These are phyloP conservation scores for Fonsecaea nubica DNA, from an alignment of 2,329 filamentous ascomycete species.

Conservation along the genomic window DNA sequence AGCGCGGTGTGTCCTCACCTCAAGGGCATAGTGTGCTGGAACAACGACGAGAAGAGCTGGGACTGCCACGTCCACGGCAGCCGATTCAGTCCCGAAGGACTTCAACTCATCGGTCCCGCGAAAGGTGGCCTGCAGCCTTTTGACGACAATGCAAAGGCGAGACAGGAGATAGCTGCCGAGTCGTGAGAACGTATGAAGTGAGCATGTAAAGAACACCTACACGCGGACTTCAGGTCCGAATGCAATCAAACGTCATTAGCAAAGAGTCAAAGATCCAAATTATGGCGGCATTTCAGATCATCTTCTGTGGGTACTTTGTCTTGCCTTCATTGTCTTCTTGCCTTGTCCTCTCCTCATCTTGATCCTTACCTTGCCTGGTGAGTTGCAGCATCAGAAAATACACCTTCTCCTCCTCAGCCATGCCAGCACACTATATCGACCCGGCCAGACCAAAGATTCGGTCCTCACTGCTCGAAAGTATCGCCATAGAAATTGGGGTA, in stretches of 20 bases:
- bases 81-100: conserved; percentile 52
- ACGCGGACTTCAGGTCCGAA: too few species aligned
- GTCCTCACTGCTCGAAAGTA: too few species aligned
- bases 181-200: background rate
- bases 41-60: conserved; percentile 59
- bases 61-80: conserved; percentile 61
- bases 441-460: conserved; percentile 27
- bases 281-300: too few species aligned
- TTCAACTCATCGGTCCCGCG: conserved; percentile 51
- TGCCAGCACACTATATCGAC: conserved; percentile 27
- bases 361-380: too few species aligned
- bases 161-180: conserved; percentile 15
- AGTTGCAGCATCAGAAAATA: too few species aligned
- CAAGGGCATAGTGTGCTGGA: conserved; percentile 65
- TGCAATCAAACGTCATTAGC: too few species aligned
- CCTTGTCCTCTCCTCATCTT: background rate
- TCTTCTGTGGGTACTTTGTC: too few species aligned
- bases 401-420: background rate
- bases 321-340: background rate
- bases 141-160: conserved; percentile 16
- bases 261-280: too few species aligned
- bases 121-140: conserved; percentile 45
- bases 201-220: too few species aligned
- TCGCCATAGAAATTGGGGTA: too few species aligned
- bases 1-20: conserved; percentile 64